phyloP scores from a whole-genome alignment of 345 rosid species.

The Lumnitzera littorea region DNA sequence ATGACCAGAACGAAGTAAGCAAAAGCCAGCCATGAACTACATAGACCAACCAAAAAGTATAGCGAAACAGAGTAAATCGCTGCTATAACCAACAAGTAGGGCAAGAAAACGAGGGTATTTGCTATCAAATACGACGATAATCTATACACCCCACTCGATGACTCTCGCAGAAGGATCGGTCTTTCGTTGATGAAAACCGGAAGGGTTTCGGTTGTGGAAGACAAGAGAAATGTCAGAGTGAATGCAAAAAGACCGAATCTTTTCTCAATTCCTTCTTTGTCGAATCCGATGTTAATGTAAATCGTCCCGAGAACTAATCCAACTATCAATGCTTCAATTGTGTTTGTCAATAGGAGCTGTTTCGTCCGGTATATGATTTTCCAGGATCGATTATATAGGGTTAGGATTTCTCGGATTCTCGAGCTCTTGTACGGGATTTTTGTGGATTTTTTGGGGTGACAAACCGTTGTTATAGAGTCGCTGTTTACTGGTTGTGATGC shows the following conservation, averaged over 20 bases:
- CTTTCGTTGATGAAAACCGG: conserved; percentile 91
- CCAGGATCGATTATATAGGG: conserved; percentile 57
- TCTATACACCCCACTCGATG: conserved; percentile 78
- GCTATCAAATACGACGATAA: conserved; percentile 79
- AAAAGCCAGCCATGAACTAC: conserved; percentile 70
- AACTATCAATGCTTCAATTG: conserved; percentile 76
- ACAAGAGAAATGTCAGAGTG: conserved; percentile 90
- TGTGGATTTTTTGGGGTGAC: conserved; percentile 11
- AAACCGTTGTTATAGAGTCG: too few relatives aligned
- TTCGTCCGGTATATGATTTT: conserved; percentile 78
- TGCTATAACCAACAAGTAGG: conserved; percentile 62
- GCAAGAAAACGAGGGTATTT: conserved; percentile 80
- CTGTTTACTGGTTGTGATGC: conserved; percentile 5
- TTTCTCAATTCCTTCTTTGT: conserved; percentile 67
- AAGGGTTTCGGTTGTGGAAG: conserved; percentile 88
- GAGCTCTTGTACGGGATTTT: conserved; percentile 40
- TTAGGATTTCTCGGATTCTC: conserved; percentile 49
- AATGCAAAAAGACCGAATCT: conserved; percentile 88
- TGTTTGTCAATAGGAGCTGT: conserved; percentile 75
- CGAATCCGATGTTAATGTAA: conserved; percentile 65
- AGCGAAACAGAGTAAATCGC: conserved; percentile 58
- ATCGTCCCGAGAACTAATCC: conserved; percentile 90
- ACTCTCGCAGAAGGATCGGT: conserved; percentile 66
- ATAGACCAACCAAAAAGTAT: conserved; percentile 83
- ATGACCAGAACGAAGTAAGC: conserved; percentile 66